Evolutionary conservation across 805 yeast genomes (phyloP), one percentile per base, ranked within the genome.

Genomic region (Cyberlindnera maritima): DNA sequence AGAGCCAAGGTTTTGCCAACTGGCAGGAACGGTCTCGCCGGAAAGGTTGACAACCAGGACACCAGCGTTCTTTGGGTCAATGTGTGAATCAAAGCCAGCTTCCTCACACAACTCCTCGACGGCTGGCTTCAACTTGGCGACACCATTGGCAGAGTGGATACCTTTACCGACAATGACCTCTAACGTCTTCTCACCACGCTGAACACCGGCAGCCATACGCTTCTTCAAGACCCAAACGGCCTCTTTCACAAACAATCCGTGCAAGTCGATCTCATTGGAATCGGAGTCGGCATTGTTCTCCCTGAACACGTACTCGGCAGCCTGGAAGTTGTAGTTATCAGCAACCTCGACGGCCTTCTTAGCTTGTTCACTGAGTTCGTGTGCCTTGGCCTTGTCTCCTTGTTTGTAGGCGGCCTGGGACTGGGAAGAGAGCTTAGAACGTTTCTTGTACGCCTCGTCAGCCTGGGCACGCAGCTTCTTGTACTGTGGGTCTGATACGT

Each of bases 161-260:
- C 97, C 98, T 66, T 92, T 92, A 10, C 98, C 98, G 10, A 90
- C 97, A 63, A 92, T 91, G 18, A 89, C 94, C 53, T 81, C 79
- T 37, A 92, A 68, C 41, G 76, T 79, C 3, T 76, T 65, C 60
- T 88, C 94, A 45, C 77, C 70, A 20, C 79, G 69, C 33, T 61
- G 60, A 14, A 80, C 73, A 44, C 83, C 88, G 23, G 80, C 81
- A n/a, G 75, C 74, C 41, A 92, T 76, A 48, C 98, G 75, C 50
- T 77, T 80, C 56, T 84, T 87, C 54, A 92, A 71, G 42, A 85
- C 79, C 61, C 80, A 85, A 50, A 80, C 79, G 8, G 97, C 97
- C 68, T 92, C 99, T 62, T 83, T 85, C 17, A 92, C 95, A 57
- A 75, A 91, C 26, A 92, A 70, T 0, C 99, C 99, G 65, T 92